A percentile compares a stretch with the other conserved stretches of the same genome.
phyloP scores from a whole-genome alignment of 2,329 filamentous ascomycete species.

The Apiospora rasikravindrae region DNA sequence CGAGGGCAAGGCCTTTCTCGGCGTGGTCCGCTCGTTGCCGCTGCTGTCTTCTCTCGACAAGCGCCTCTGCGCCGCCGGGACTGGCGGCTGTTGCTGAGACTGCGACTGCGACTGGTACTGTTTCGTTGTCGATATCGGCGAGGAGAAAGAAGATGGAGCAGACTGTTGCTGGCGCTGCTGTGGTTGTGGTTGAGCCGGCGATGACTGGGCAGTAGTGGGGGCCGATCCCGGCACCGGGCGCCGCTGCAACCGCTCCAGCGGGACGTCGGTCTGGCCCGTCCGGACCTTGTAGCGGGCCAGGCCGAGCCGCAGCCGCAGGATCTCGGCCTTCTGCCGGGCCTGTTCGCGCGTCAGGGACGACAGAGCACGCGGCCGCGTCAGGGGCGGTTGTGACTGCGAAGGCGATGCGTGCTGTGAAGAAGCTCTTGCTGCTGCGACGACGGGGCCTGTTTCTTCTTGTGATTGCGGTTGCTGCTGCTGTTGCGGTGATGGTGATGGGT shows the following conservation, averaged over 20 bases:
- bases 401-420: neutral
- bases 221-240: conserved; percentile 35
- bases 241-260: conserved; percentile 64
- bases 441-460: neutral
- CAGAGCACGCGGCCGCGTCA: conserved; percentile 29
- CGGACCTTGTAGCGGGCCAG: conserved; percentile 77
- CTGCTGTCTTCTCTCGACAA: conserved; percentile 1
- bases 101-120: no score
- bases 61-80: neutral
- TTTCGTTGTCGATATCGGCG: neutral
- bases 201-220: neutral
- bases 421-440: conserved; percentile 12
- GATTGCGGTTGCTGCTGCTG: neutral
- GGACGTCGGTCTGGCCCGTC: conserved; percentile 72
- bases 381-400: conserved; percentile 27
- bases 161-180: neutral
- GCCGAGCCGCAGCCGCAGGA: conserved; percentile 70
- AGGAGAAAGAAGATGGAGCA: neutral
- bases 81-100: neutral
- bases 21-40: neutral
- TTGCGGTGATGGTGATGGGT: conserved; percentile 22
- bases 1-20: conserved; percentile 20
- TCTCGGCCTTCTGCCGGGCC: conserved; percentile 66
- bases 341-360: conserved; percentile 55
- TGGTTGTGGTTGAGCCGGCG: neutral